Evolutionary conservation across 306 rosid species (phyloP).

Genomic region (Pyrus communis): DNA sequence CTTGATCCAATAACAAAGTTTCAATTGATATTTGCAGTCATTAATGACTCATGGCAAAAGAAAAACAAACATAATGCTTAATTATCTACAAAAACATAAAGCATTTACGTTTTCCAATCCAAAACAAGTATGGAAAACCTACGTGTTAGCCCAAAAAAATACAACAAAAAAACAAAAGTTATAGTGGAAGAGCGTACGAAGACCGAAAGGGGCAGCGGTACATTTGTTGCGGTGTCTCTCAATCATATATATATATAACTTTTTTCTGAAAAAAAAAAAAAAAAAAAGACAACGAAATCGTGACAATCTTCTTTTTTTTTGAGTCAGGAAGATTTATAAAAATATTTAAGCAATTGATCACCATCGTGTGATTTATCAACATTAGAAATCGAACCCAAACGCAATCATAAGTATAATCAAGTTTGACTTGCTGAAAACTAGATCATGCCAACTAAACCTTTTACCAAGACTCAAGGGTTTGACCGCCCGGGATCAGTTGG

Average conservation of each 20-base stretch:
- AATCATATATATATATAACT: neutral
- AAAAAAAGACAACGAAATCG: rapidly evolving
- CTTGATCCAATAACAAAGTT: no score
- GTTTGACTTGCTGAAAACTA: neutral
- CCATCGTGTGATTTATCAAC: rapidly evolving
- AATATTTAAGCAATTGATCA: rapidly evolving
- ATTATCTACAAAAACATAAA: neutral
- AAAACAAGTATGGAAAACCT: neutral
- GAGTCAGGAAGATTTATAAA: rapidly evolving
- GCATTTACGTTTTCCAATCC: neutral
- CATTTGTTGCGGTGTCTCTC: neutral
- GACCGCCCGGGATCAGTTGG: neutral
- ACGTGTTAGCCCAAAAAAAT: neutral
- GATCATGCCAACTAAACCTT: neutral
- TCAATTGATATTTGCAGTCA: no score
- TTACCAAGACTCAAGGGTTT: neutral
- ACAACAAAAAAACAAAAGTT: neutral
- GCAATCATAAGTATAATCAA: neutral
- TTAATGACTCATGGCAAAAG: neutral
- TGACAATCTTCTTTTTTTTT: rapidly evolving
- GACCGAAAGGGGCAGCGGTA: neutral
- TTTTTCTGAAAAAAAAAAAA: no score
- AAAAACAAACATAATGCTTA: neutral
- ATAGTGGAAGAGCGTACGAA: neutral
- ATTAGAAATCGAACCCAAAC: no score